Conservation (phyloP, 2,329 filamentous ascomycete species). For the Microcyclospora tardicrescens region DNA sequence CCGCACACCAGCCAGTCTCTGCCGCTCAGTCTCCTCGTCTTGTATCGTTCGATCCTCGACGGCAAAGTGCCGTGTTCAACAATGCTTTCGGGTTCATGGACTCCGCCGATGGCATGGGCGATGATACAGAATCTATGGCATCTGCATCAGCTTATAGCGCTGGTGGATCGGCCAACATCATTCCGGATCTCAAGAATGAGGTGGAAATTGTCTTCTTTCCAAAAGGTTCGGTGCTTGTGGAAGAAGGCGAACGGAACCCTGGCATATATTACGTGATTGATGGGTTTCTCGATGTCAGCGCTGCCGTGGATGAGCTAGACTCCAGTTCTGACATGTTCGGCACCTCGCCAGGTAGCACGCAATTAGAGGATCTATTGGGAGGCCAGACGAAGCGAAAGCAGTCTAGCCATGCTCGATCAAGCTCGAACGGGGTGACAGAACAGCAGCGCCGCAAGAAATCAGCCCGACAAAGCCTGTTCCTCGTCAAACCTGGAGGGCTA, state of each 20-base stretch:
- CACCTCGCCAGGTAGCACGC: conserved; percentile 21
- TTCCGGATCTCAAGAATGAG: conserved; percentile 78
- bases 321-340: conserved; percentile 31
- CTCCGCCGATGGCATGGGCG: conserved; percentile 62
- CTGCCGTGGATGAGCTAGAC: conserved; percentile 59
- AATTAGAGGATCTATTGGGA: conserved; percentile 17
- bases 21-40: conserved; percentile 75
- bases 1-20: conserved; percentile 56
- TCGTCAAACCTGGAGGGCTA: conserved; percentile 88
- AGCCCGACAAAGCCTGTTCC: conserved; percentile 56
- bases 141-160: conserved; percentile 36
- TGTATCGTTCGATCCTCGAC: conserved; percentile 67
- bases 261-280: conserved; percentile 96
- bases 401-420: conserved; percentile 7
- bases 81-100: conserved; percentile 56
- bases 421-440: conserved; percentile 15
- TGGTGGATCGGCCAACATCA: conserved; percentile 49
- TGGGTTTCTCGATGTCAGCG: conserved; percentile 86
- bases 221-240: conserved; percentile 83
- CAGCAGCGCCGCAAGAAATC: conserved; percentile 31
- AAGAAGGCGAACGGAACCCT: conserved; percentile 93
- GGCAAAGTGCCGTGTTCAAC: conserved; percentile 65
- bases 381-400: conserved; percentile 7
- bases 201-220: conserved; percentile 97
- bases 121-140: conserved; percentile 74